phyloP scores from a whole-genome alignment of 345 rosid genomes.

The Crucihimalaya himalaica region DNA sequence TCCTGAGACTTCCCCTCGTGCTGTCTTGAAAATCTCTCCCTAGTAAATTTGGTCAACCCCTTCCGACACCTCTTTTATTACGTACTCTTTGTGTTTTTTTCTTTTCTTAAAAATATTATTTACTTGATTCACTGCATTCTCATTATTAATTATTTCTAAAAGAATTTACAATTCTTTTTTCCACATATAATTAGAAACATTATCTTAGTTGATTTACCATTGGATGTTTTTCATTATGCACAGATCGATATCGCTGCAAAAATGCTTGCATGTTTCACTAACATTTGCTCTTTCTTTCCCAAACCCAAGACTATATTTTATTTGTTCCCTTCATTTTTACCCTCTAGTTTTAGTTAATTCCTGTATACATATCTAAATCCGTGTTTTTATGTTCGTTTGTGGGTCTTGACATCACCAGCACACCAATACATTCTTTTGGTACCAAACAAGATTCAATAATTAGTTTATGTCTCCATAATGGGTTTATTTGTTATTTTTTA shows the following conservation, averaged over 20 bases:
- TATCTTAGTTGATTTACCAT: not conserved
- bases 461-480: not conserved
- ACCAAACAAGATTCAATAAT: not conserved
- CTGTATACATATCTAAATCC: not conserved
- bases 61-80: constrained; percentile 38
- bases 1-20: constrained; percentile 37
- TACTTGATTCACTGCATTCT: constrained; percentile 18
- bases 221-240: constrained; percentile 13
- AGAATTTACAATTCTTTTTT: not conserved
- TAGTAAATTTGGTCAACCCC: constrained; percentile 31
- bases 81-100: not conserved
- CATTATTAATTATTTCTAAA: not conserved
- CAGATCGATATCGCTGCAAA: constrained; percentile 39
- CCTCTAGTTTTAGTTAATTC: not conserved
- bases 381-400: not conserved
- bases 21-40: constrained; percentile 33
- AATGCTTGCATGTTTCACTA: constrained; percentile 42
- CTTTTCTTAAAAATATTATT: not conserved
- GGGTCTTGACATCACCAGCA: constrained; percentile 14
- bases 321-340: constrained; percentile 21
- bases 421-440: not conserved
- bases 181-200: not conserved
- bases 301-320: constrained; percentile 33
- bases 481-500: not conserved
- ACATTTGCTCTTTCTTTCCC: constrained; percentile 34